phyloP scores from a whole-genome alignment of 208 protist genomes.

The Leishmania guyanensis region DNA sequence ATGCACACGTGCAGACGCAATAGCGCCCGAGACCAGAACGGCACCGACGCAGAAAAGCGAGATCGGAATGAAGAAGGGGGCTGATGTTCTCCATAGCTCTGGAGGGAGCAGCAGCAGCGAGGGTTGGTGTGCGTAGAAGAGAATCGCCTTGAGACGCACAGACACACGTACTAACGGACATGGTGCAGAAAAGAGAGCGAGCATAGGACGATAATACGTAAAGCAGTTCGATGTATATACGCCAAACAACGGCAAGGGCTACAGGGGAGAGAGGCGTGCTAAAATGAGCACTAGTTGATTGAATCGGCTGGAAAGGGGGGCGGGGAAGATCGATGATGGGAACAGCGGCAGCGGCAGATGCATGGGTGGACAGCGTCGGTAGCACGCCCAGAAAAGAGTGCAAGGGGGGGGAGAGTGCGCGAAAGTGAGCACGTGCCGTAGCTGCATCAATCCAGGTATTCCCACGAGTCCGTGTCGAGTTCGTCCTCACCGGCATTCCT shows the following conservation, averaged over 20 bases:
- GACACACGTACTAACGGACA: neutral
- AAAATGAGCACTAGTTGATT: neutral
- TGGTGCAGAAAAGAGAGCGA: neutral
- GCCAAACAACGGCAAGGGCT: no score
- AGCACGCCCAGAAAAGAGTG: neutral
- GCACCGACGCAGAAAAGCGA: neutral
- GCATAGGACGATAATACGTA: neutral
- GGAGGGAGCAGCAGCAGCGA: neutral
- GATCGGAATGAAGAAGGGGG: neutral
- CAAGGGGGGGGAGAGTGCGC: neutral
- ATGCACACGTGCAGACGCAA: neutral
- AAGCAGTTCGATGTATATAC: neutral
- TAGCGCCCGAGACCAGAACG: neutral
- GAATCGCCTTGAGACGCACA: neutral
- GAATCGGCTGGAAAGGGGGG: neutral
- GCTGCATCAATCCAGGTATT: slow-evolving; percentile 27
- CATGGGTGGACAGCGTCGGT: neutral
- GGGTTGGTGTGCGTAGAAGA: neutral
- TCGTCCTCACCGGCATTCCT: neutral
- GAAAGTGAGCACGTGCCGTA: neutral
- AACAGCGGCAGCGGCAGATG: neutral
- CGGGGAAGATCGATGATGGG: neutral
- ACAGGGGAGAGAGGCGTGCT: no score
- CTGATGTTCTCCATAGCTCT: neutral
- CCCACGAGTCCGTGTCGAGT: slow-evolving; percentile 33